These are phyloP conservation scores for Maudiozyma humilis DNA, from an alignment of 1,139 yeast genomes.

Conservation along the genomic window DNA sequence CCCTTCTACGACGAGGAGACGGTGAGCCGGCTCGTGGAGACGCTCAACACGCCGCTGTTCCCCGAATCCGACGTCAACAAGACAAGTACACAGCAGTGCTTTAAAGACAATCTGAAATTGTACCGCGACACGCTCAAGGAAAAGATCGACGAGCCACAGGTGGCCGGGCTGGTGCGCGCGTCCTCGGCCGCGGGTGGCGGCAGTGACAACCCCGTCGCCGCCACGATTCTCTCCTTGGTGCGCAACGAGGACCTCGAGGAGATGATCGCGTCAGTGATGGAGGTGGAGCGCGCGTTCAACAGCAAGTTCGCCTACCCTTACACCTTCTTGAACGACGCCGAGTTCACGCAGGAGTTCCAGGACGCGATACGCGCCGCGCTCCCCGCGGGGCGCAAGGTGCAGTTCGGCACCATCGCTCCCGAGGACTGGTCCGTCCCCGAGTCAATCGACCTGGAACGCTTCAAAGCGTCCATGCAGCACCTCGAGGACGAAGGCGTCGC, in stretches of 20 bases:
- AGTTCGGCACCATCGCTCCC: constrained; percentile 49
- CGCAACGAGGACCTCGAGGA: constrained; percentile 50
- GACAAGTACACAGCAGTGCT: constrained; percentile 25
- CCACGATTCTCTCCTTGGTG: constrained; percentile 66
- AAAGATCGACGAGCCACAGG: constrained; percentile 44
- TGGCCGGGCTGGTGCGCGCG: constrained; percentile 30
- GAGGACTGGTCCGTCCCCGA: constrained; percentile 60
- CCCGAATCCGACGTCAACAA: constrained; percentile 5
- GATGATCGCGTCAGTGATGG: constrained; percentile 45
- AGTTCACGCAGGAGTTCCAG: constrained; percentile 53
- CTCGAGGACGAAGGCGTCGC: constrained; percentile 54
- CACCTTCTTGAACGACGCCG: constrained; percentile 66
- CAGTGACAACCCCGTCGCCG: constrained; percentile 42
- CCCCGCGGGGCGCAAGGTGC: constrained; percentile 38
- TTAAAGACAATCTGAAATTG: constrained; percentile 32
- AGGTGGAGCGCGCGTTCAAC: constrained; percentile 59
- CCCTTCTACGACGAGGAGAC: constrained; percentile 4
- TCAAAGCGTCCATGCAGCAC: constrained; percentile 42
- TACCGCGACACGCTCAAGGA: constrained; percentile 32
- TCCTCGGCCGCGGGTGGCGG: constrained; percentile 10
- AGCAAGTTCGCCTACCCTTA: constrained; percentile 68
- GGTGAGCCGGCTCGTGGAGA: constrained; percentile 5
- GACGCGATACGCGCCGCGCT: constrained; percentile 36
- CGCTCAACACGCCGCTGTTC: constrained; percentile 12
- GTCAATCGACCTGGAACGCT: constrained; percentile 34